Conservation (phyloP, 148 eudicot genomes). For the Rhododendron molle region DNA sequence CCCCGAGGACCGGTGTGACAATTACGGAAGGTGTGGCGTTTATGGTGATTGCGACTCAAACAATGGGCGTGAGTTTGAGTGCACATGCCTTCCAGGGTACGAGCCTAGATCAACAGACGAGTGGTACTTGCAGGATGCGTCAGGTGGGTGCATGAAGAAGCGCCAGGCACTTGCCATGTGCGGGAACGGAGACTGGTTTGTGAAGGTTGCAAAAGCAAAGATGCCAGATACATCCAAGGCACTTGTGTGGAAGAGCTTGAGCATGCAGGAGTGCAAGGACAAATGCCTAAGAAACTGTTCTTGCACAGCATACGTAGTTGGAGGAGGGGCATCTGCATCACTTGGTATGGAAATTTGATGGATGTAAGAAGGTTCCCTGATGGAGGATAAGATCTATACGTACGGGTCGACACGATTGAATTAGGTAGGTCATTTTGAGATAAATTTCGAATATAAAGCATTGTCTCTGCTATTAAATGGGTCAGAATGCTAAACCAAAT, state of each 20-base stretch:
- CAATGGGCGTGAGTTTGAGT: background rate
- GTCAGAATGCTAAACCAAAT: background rate
- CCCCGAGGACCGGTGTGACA: background rate
- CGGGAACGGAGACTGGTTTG: conserved; percentile 42
- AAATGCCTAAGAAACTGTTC: background rate
- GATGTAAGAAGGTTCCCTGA: background rate
- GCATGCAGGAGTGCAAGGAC: background rate
- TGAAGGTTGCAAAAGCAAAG: conserved; percentile 31
- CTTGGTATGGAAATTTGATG: background rate
- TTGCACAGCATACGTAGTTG: background rate
- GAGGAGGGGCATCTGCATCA: background rate
- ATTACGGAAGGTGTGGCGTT: background rate
- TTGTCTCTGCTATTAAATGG: background rate
- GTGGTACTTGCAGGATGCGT: conserved; percentile 26
- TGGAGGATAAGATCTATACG: background rate
- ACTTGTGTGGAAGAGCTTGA: background rate
- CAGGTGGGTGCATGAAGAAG: conserved; percentile 37
- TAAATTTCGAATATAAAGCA: background rate
- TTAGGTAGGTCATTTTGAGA: background rate
- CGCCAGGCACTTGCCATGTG: conserved; percentile 29
- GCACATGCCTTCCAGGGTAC: conserved; percentile 1
- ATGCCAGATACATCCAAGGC: conserved; percentile 36
- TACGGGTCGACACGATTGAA: background rate
- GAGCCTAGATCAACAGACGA: background rate
- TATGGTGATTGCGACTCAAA: background rate